Conservation (phyloP, 2,329 filamentous ascomycete genomes). For the Aspergillus aculeatinus region DNA sequence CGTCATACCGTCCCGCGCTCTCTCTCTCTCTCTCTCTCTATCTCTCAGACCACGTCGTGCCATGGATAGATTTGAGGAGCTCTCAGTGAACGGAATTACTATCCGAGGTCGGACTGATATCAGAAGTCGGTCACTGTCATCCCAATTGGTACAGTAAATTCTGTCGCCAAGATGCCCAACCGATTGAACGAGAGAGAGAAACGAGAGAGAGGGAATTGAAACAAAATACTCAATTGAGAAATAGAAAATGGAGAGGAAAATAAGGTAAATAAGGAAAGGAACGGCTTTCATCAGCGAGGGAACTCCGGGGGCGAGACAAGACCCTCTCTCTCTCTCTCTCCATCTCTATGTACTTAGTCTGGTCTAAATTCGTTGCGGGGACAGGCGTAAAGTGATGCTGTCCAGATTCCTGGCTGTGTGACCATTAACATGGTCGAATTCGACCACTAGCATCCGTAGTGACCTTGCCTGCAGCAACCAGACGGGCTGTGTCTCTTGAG, state of each 20-base stretch:
- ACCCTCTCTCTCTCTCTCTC: neutral
- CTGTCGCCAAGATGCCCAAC: neutral
- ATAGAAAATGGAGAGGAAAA: too few species aligned
- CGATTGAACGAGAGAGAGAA: neutral
- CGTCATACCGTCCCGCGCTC: neutral
- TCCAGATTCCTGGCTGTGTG: neutral
- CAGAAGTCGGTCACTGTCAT: neutral
- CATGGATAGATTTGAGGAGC: neutral
- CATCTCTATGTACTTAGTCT: neutral
- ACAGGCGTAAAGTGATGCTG: neutral
- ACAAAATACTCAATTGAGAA: too few species aligned
- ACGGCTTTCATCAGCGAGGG: neutral
- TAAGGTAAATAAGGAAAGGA: too few species aligned
- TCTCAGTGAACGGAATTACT: neutral
- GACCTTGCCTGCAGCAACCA: neutral
- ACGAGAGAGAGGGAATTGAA: too few species aligned
- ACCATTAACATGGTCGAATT: neutral
- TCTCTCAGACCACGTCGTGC: neutral
- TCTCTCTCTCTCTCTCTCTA: neutral
- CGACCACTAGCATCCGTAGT: neutral
- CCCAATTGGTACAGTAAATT: neutral
- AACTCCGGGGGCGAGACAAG: neutral
- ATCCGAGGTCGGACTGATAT: neutral
- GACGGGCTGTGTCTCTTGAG: neutral
- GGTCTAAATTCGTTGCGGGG: neutral